Conservation (phyloP, 2,329 filamentous ascomycete genomes). For the Aspergillus tanneri region DNA sequence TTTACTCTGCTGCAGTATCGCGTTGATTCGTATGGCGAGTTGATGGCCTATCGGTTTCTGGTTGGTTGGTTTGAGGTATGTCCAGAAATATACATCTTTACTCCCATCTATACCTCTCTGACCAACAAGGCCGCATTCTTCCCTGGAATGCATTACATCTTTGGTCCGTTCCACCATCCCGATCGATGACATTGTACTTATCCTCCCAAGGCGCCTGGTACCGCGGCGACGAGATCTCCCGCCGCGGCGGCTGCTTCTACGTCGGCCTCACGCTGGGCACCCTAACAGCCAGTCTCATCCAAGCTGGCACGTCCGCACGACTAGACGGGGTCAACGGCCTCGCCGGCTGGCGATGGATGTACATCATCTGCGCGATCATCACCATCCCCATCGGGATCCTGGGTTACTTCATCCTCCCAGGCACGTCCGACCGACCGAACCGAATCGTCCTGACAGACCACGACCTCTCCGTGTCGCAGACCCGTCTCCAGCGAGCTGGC, state of each 20-base stretch:
- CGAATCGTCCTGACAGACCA: constrained; percentile 46
- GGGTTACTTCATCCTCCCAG: constrained; percentile 54
- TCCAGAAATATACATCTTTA: not conserved
- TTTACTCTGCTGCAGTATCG: constrained; percentile 59
- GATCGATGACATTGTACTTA: not conserved
- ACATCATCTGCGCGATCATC: constrained; percentile 55
- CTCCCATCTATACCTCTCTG: not conserved
- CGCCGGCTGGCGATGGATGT: constrained; percentile 58
- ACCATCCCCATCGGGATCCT: constrained; percentile 56
- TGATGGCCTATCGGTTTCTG: constrained; percentile 56
- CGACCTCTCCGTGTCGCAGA: constrained; percentile 49
- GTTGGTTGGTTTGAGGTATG: constrained; percentile 54
- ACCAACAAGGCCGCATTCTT: constrained; percentile 36
- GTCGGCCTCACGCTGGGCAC: constrained; percentile 53
- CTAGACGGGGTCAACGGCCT: constrained; percentile 49
- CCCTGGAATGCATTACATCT: constrained; percentile 38
- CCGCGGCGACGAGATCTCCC: constrained; percentile 48
- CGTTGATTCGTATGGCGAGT: constrained; percentile 49
- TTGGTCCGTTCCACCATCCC: constrained; percentile 22
- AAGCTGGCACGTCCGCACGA: constrained; percentile 43
- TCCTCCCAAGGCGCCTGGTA: constrained; percentile 46
- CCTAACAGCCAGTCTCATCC: constrained; percentile 54
- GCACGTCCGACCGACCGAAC: constrained; percentile 53
- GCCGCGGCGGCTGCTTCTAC: constrained; percentile 55
- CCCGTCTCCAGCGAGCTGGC: constrained; percentile 48